These are phyloP conservation scores for Geotrichum phurueaensis DNA, from an alignment of 1,139 yeast species.

Conservation along the genomic window DNA sequence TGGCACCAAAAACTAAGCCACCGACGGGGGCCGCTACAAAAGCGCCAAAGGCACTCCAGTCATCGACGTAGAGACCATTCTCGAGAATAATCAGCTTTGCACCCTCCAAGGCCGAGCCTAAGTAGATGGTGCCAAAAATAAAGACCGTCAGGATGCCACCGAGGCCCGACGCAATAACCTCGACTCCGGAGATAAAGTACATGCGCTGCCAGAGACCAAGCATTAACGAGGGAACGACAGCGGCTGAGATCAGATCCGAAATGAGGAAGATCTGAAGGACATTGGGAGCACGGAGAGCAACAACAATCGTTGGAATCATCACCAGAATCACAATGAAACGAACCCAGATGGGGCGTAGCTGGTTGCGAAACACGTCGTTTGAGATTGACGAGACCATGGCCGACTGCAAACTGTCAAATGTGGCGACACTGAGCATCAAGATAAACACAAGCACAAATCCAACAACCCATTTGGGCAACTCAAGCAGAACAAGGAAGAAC, in stretches of 20 bases:
- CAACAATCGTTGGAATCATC: slow-evolving; percentile 79
- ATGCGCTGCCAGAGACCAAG: slow-evolving; percentile 62
- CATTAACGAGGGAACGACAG: slow-evolving; percentile 79
- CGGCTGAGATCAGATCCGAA: slow-evolving; percentile 83
- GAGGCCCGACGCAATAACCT: slow-evolving; percentile 74
- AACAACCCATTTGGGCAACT: slow-evolving; percentile 82
- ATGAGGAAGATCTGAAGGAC: slow-evolving; percentile 82
- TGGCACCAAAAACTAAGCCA: slow-evolving; percentile 55
- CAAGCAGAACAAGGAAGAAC: slow-evolving; percentile 60
- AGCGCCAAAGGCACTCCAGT: slow-evolving; percentile 95
- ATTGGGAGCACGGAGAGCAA: slow-evolving; percentile 76
- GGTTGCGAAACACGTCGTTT: slow-evolving; percentile 83
- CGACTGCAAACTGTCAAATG: slow-evolving; percentile 83
- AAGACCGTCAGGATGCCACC: slow-evolving; percentile 78
- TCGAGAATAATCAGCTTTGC: slow-evolving; percentile 65
- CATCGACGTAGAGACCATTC: slow-evolving; percentile 75
- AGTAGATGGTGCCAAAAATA: slow-evolving; percentile 77
- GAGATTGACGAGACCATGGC: slow-evolving; percentile 86
- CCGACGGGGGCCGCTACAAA: slow-evolving; percentile 88
- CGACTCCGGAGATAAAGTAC: slow-evolving; percentile 72
- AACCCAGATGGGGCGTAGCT: slow-evolving; percentile 56
- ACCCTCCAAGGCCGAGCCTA: slow-evolving; percentile 64
- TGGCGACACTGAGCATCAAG: slow-evolving; percentile 72
- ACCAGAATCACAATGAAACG: slow-evolving; percentile 68
- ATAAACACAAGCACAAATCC: slow-evolving; percentile 77